phyloP scores from a whole-genome alignment of 768 basidiomycete genomes.

The Holtermanniella nyarrowii region DNA sequence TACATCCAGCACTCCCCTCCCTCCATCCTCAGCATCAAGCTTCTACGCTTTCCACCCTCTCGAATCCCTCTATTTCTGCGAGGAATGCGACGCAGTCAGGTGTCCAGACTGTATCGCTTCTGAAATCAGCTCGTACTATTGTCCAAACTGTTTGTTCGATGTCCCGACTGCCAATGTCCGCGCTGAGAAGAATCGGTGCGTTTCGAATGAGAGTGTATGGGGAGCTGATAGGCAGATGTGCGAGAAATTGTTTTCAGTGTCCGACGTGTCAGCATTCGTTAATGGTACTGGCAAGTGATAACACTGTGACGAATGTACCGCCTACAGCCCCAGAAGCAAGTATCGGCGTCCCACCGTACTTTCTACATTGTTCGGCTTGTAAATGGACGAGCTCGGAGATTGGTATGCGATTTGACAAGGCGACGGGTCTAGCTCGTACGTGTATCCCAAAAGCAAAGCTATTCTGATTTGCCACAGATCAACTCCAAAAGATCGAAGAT shows the following conservation, averaged over 20 bases:
- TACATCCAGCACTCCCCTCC: constrained; percentile 52
- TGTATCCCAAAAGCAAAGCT: not conserved
- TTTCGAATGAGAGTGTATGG: not conserved
- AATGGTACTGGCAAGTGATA: constrained; percentile 70
- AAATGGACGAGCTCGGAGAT: constrained; percentile 90
- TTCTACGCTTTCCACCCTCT: constrained; percentile 72
- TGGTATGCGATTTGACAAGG: constrained; percentile 89
- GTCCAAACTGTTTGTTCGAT: constrained; percentile 96
- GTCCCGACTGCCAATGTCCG: constrained; percentile 97
- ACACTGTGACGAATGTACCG: constrained; percentile 25
- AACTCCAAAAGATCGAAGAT: constrained; percentile 82
- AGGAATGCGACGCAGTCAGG: constrained; percentile 91
- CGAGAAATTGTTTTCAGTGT: constrained; percentile 94
- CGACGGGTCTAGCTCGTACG: constrained; percentile 85
- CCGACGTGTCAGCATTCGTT: constrained; percentile 76
- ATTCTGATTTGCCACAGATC: constrained; percentile 49
- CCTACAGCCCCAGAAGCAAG: constrained; percentile 27
- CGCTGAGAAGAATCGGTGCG: constrained; percentile 88
- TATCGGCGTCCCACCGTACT: constrained; percentile 77
- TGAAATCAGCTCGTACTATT: constrained; percentile 95
- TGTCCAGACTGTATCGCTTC: constrained; percentile 85
- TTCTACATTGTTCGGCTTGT: constrained; percentile 83
- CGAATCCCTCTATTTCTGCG: constrained; percentile 85
- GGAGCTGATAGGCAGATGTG: constrained; percentile 55
- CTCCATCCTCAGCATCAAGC: constrained; percentile 54